A percentile compares a stretch with the other conserved stretches of the same genome.
These are phyloP conservation scores for Syzygium syzygioides DNA, from an alignment of 441 rosid genomes.

Conservation along the genomic window DNA sequence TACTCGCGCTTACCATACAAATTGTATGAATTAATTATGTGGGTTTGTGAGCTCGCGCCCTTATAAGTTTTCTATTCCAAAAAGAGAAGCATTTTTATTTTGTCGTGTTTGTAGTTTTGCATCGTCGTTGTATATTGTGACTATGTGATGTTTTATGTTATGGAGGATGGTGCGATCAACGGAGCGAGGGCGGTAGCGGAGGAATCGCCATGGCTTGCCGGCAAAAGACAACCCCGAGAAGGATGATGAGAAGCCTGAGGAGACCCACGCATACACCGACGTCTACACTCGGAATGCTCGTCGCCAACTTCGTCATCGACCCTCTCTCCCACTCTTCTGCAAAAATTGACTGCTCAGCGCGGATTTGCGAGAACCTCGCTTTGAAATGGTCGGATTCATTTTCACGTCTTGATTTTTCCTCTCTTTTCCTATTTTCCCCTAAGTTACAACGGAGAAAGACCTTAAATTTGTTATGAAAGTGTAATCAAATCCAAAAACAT, in stretches of 20 bases:
- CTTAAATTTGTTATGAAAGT: too few relatives aligned
- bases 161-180: background rate
- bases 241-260: conserved; percentile 57
- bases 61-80: rapidly evolving
- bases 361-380: conserved; percentile 59
- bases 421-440: background rate
- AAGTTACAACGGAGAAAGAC: background rate
- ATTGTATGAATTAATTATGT: rapidly evolving
- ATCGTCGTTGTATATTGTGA: rapidly evolving
- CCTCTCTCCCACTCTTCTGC: background rate
- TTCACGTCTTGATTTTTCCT: background rate
- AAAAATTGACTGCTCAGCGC: conserved; percentile 13
- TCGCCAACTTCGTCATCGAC: background rate
- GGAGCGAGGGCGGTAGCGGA: conserved; percentile 28
- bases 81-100: background rate
- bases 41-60: rapidly evolving
- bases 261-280: background rate
- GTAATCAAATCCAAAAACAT: too few relatives aligned
- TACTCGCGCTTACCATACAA: rapidly evolving
- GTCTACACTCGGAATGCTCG: background rate
- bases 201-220: conserved; percentile 87
- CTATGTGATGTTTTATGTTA: background rate
- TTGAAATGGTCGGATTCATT: conserved; percentile 60
- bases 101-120: background rate
- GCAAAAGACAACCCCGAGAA: conserved; percentile 58